Conservation (phyloP, 257 asterid species). For the Scutellaria barbata region DNA sequence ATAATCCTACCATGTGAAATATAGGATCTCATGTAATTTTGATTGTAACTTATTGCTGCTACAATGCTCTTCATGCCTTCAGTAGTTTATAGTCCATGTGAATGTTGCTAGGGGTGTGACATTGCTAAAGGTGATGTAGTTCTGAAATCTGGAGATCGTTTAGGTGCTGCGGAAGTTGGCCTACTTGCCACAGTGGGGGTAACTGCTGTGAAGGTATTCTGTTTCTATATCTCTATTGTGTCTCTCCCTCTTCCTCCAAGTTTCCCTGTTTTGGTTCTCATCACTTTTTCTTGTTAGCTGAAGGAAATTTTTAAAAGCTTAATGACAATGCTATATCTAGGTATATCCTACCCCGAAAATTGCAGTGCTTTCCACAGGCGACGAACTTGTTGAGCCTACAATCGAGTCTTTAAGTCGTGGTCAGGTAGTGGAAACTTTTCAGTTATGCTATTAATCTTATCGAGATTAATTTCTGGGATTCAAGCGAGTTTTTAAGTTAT, state of each 20-base stretch:
- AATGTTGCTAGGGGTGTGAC: constrained; percentile 73
- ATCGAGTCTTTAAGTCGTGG: constrained; percentile 65
- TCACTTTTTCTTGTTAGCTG: constrained; percentile 21
- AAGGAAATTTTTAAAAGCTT: constrained; percentile 29
- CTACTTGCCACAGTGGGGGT: constrained; percentile 90
- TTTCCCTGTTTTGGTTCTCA: constrained; percentile 31
- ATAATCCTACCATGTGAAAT: constrained; percentile 16
- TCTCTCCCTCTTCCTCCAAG: constrained; percentile 29
- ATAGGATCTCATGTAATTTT: constrained; percentile 7
- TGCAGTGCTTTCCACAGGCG: constrained; percentile 93
- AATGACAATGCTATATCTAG: constrained; percentile 45
- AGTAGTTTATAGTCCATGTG: constrained; percentile 16
- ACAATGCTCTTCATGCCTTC: constrained; percentile 25
- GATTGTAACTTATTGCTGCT: constrained; percentile 24
- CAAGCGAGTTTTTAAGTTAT: not conserved
- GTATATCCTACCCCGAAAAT: constrained; percentile 74
- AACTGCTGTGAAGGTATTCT: constrained; percentile 63
- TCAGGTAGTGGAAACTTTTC: constrained; percentile 60
- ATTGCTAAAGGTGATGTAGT: constrained; percentile 76
- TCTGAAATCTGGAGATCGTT: constrained; percentile 78
- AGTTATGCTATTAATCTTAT: constrained; percentile 13
- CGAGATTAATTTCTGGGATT: constrained; percentile 22
- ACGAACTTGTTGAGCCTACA: constrained; percentile 90
- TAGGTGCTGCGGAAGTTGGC: constrained; percentile 92
- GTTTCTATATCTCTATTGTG: not conserved